Evolutionary conservation across 768 basidiomycete species (phyloP), one percentile per base, ranked within the genome.

Genomic region (Sporobolomyces roseus): DNA sequence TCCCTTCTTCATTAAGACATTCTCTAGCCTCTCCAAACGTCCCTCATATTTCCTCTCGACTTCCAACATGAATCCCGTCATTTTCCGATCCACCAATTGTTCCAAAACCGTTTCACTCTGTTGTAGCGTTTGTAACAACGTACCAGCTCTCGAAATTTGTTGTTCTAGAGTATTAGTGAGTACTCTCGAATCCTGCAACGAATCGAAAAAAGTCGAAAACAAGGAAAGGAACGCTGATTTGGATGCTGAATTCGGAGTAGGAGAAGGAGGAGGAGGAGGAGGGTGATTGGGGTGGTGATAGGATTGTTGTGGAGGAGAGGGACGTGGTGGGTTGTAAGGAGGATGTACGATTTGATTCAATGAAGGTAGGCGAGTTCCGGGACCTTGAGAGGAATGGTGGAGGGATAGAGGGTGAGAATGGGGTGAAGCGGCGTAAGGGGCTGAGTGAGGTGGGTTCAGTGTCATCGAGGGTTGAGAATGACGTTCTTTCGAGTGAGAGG

Each of bases 121-220:
- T 56, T 72, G 68, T 36, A 74, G 60, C 33, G 74, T 70, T 33
- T 19, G 2, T 12, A 74, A 51, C 17, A 74, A 46, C 1, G 49
- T 7, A 8, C 52, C 16, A 1, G 61, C 48, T 14, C 66, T 58
- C 70, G 84, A 83, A 38, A 91, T 79, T 78, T 91, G 89, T 51
- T 88, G 87, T 29, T 82, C 80, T 10, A 92, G 81, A 87, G 89
- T 90, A 43, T 77, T 75, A 79, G 91, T 90, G 65, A 92, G 83
- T 75, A 89, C 85, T 75, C 85, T 86, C 21, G 88, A 86, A 77
- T 91, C 91, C 62, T 86, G 83, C 36, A 93, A 84, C 4, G 89
- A 87, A 66, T 92, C 90, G 76, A 91, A 93, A 78, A 93, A 92
- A 59, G 83, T 78, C 75, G 88, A 88, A 72, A 92, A 93, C 4